Evolutionary conservation across 2,329 filamentous ascomycete species (phyloP), one percentile per base, ranked within the genome.

Genomic region (Amauroascus verrucosus): DNA sequence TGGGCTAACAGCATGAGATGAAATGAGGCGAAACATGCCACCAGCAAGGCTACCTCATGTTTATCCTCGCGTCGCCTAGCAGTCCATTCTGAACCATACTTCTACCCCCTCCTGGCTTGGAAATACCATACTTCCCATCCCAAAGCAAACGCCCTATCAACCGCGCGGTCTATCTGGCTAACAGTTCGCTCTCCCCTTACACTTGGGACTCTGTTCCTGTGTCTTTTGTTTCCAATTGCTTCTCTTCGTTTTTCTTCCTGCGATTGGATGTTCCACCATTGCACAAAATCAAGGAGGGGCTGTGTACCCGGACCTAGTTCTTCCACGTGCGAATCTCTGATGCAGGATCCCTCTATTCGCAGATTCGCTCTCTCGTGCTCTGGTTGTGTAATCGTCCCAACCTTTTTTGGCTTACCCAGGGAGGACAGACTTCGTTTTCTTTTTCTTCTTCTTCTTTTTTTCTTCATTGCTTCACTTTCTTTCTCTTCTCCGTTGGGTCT

Each of bases 381-480:
- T 48, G 45, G 16, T 35, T 48, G 51, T 53, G 51, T 53, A 53
- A 48, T 47, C 43, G 41, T 41, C 44, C 43, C 44, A 48, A 41
- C 44, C 44, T 43, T 48, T 22, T 43, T 53, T 5, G 6, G 44
- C 32, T 26, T 22, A 30, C 30, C 30, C 22, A 28, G 30, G 40
- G 41, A 37, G 20, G 40, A 40, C 41, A 46, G 32, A 52, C 41
- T 41, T 52, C 32, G 41, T 30, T 35, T 41, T 50, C 5, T 5
- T 41, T 52, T 46, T 38, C 32, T 44, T 48, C 43, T 16, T 41
- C 18, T 8, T 22, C 16, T 7, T 41, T 9, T 30, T 30, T 44
- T 33, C 44, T 46, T n/a, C n/a, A n/a, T n/a, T 52, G 50, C 50
- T 52, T 52, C 50, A 52, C 50, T 52, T 52, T 46, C 41, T 44